Base-by-base conservation (phyloP, 148 eudicot species). In the Cornus controversa region DNA sequence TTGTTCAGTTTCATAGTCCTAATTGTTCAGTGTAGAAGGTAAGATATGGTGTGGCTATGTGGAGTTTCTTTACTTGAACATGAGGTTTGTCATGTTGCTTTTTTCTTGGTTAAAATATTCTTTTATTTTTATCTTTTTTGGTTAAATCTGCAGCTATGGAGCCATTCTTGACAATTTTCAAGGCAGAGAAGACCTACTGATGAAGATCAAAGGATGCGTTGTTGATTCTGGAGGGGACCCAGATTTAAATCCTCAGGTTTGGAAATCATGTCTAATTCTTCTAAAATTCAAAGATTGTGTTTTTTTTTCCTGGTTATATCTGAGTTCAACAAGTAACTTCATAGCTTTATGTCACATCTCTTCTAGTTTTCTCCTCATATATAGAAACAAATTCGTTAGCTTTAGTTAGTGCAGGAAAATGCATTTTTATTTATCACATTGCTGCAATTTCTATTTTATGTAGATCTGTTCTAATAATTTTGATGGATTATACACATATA, bases 151-250 rank as follows among this genome's bases (percentile, higher is more conserved):
- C 93, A 96, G 99, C 58, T 96, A 93, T 87, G 98, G 99, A 66
- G 84, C 91, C 50, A 88, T 96, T 86, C 91, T 96, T 37, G 81
- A 84, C 62, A 84, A 84, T 82, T 74, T 92, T 73, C 90, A 86
- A 68, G 84, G 74, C 27, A 89, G 88, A 75, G 90, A 87, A 10
- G 98, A 93, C 80, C 80, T 93, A 31, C 70, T 91, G 82, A 77
- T 86, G 86, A 96, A 73, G 87, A 89, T 96, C 54, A 92, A 86
- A 81, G 99, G 99, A 66, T 93, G 98, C 54, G 81, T 96, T 54
- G 86, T 91, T 77, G 99, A 93, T 77, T 96, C 99, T 1, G 99
- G 99, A 75, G 96, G 93, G 8, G 99, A 91, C 75, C 96, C 99
- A 15, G 88, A 90, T 53, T 73, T 96, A 77, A 85, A 92, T 76